phyloP scores from a whole-genome alignment of 2,329 filamentous ascomycete species.

The Colletotrichum phormii region DNA sequence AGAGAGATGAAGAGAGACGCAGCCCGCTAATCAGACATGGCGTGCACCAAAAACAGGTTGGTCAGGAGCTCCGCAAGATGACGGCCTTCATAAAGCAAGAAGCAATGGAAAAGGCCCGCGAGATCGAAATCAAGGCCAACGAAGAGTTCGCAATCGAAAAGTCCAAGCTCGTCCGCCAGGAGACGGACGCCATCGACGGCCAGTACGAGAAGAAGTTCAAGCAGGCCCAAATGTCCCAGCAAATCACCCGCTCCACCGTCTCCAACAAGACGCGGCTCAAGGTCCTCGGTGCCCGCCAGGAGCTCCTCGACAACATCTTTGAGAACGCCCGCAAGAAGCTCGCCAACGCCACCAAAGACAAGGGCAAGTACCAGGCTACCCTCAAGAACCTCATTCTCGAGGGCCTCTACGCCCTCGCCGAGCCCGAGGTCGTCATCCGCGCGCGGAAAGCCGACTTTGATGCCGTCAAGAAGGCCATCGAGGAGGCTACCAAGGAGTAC shows the following conservation, averaged over 20 bases:
- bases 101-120: conserved; percentile 94
- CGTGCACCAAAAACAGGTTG: conserved; percentile 71
- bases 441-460: conserved; percentile 84
- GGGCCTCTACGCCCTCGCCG: conserved; percentile 88
- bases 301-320: conserved; percentile 91
- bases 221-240: conserved; percentile 97
- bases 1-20: not conserved
- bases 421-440: conserved; percentile 80
- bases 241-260: conserved; percentile 96
- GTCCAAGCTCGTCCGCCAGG: conserved; percentile 96
- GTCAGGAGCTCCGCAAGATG: conserved; percentile 99
- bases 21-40: not conserved
- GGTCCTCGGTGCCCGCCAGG: conserved; percentile 88
- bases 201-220: conserved; percentile 99
- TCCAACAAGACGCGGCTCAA: conserved; percentile 95
- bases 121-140: conserved; percentile 98
- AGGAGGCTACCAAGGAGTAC: conserved; percentile 83
- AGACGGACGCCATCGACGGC: conserved; percentile 91
- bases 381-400: conserved; percentile 88
- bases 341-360: conserved; percentile 71
- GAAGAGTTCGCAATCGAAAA: conserved; percentile 99
- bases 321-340: conserved; percentile 82
- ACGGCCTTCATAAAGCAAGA: conserved; percentile 99
- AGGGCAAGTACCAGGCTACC: conserved; percentile 78
- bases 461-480: conserved; percentile 80